These are phyloP conservation scores for Coprinellus micaceus DNA, from an alignment of 768 basidiomycete genomes.

Conservation along the genomic window DNA sequence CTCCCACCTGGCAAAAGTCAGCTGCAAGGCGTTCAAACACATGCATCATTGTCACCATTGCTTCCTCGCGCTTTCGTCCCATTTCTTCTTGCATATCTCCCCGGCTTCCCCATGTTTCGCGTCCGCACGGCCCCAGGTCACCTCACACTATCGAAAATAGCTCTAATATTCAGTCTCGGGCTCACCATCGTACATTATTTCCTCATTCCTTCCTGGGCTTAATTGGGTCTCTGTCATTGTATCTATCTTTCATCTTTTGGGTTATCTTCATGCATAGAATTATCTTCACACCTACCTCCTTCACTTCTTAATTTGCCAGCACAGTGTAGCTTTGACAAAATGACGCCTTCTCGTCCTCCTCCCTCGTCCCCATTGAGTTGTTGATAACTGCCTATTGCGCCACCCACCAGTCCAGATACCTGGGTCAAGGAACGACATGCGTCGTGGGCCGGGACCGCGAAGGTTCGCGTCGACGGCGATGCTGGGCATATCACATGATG, in stretches of 20 bases:
- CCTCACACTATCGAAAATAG: not conserved
- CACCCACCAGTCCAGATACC: not conserved
- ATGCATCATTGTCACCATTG: not conserved
- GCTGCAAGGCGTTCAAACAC: not conserved
- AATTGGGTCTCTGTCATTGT: slow-evolving; percentile 4
- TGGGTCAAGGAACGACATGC: not conserved
- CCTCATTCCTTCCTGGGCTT: slow-evolving; percentile 1
- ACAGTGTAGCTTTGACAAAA: not conserved
- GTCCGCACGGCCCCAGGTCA: not conserved
- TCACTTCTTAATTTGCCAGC: not conserved
- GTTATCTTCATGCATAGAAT: not conserved
- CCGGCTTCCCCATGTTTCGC: not conserved
- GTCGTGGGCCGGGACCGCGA: slow-evolving; percentile 1
- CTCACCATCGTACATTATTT: not conserved
- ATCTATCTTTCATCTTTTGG: slow-evolving; percentile 3
- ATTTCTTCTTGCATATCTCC: not conserved
- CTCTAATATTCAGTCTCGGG: not conserved
- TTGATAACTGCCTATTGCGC: not conserved
- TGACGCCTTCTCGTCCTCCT: not conserved
- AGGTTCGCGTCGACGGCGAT: not conserved
- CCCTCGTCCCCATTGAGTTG: not conserved
- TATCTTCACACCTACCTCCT: not conserved
- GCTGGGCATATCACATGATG: not conserved
- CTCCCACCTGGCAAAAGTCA: not conserved
- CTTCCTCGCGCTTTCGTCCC: not conserved